Evolutionary conservation across 495 filamentous ascomycete genomes (phyloP).

Genomic region (Gamarada debralockiae): DNA sequence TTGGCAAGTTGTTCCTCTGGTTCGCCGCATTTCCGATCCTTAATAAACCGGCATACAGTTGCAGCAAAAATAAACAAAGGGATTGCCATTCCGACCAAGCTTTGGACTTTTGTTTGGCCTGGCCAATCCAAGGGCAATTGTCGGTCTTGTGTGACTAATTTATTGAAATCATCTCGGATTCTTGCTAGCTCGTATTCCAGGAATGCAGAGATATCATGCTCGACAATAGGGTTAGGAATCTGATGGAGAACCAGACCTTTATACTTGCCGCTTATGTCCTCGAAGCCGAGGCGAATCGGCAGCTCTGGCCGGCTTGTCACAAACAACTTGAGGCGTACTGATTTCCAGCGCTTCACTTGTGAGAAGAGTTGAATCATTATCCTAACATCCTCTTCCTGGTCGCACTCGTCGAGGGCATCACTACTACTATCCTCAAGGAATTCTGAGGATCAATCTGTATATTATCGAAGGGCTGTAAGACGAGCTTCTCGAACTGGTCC

Average conservation of each 20-base stretch:
- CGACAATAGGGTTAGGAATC: conserved; percentile 24
- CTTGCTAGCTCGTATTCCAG: conserved; percentile 21
- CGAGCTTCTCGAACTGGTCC: conserved; percentile 16
- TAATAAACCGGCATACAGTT: conserved; percentile 36
- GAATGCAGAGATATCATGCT: conserved; percentile 34
- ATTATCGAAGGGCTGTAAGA: conserved; percentile 5
- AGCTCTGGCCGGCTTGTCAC: conserved; percentile 23
- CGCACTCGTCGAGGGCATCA: conserved; percentile 24
- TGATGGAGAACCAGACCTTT: conserved; percentile 29
- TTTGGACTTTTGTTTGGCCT: conserved; percentile 23
- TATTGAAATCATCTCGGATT: conserved; percentile 18
- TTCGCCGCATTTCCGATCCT: conserved; percentile 12
- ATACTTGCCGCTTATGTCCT: conserved; percentile 13
- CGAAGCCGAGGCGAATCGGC: conserved; percentile 25
- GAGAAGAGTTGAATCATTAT: conserved; percentile 32
- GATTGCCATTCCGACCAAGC: conserved; percentile 33
- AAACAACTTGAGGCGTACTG: conserved; percentile 4
- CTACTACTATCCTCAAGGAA: not conserved
- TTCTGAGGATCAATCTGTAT: not conserved
- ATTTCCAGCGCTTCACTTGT: conserved; percentile 21
- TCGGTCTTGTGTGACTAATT: not conserved
- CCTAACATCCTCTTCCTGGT: conserved; percentile 15
- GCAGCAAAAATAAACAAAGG: conserved; percentile 42
- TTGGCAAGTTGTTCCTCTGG: conserved; percentile 18
- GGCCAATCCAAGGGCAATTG: conserved; percentile 34